These are phyloP conservation scores for Paraphaeosphaeria minitans DNA, from an alignment of 2,329 filamentous ascomycete species.

Conservation along the genomic window DNA sequence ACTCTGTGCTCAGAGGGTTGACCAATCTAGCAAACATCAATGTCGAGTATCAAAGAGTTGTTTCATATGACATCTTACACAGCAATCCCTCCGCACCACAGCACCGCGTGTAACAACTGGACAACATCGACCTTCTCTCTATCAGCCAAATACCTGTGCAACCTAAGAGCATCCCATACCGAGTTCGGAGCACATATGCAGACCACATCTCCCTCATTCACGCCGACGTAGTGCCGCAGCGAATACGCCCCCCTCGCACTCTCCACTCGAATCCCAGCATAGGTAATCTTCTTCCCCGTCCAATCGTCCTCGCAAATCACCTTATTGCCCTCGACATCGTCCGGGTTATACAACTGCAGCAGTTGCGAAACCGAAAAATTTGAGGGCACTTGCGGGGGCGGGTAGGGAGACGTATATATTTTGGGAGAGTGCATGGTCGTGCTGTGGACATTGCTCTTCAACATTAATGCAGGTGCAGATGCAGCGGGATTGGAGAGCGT, in stretches of 20 bases:
- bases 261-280: conserved; percentile 13
- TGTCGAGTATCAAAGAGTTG: background rate
- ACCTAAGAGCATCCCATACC: conserved; percentile 5
- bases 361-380: conserved; percentile 25
- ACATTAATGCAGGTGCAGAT: background rate
- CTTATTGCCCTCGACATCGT: conserved; percentile 19
- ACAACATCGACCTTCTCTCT: conserved; percentile 22
- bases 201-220: conserved; percentile 23
- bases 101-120: conserved; percentile 22
- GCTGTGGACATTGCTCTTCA: background rate
- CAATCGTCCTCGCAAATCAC: conserved; percentile 28
- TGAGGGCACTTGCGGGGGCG: conserved; percentile 19
- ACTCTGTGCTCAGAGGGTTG: conserved; percentile 22
- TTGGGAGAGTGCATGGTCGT: conserved; percentile 9
- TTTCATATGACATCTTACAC: conserved; percentile 13
- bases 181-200: conserved; percentile 24
- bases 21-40: conserved; percentile 14
- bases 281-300: conserved; percentile 23
- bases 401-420: conserved; percentile 24
- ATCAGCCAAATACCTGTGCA: background rate
- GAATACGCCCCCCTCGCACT: conserved; percentile 19
- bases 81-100: conserved; percentile 23
- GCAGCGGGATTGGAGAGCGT: background rate
- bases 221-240: conserved; percentile 13
- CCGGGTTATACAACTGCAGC: conserved; percentile 23